phyloP scores from a whole-genome alignment of 2,329 filamentous ascomycete genomes.

The Seiridium cupressi region DNA sequence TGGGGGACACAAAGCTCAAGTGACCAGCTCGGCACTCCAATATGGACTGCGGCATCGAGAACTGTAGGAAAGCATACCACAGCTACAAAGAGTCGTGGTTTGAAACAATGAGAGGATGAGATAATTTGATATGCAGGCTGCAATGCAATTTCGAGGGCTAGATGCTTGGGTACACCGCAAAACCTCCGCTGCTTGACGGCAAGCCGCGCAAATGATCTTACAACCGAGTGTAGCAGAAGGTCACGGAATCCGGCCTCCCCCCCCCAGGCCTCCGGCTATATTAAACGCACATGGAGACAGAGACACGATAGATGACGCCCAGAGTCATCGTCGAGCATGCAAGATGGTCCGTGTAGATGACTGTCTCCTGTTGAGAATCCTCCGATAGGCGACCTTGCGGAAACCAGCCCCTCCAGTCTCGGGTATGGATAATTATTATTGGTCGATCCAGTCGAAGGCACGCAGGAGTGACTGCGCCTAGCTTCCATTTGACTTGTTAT shows the following conservation, averaged over 20 bases:
- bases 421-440: conserved; percentile 22
- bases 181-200: conserved; percentile 30
- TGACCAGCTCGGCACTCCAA: conserved; percentile 4
- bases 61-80: conserved; percentile 17
- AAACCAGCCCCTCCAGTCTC: conserved; percentile 18
- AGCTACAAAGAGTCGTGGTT: conserved; percentile 14
- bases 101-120: conserved; percentile 22
- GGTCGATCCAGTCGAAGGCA: conserved; percentile 10
- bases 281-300: conserved; percentile 27
- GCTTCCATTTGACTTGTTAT: background rate
- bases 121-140: conserved; percentile 19
- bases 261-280: conserved; percentile 19
- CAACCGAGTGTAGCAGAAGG: background rate
- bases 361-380: conserved; percentile 9
- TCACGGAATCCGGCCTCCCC: conserved; percentile 7
- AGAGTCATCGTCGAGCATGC: background rate
- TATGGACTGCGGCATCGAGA: conserved; percentile 9
- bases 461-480: conserved; percentile 11
- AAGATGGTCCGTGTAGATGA: background rate
- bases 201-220: conserved; percentile 36
- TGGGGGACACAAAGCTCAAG: conserved; percentile 6
- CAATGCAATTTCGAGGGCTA: conserved; percentile 9
- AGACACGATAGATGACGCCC: conserved; percentile 15
- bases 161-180: conserved; percentile 30
- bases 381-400: conserved; percentile 13